A percentile compares a stretch with the other conserved stretches of the same genome.
Conservation (phyloP, 2,329 filamentous ascomycete species). For the Ascochyta clinopodiicola region DNA sequence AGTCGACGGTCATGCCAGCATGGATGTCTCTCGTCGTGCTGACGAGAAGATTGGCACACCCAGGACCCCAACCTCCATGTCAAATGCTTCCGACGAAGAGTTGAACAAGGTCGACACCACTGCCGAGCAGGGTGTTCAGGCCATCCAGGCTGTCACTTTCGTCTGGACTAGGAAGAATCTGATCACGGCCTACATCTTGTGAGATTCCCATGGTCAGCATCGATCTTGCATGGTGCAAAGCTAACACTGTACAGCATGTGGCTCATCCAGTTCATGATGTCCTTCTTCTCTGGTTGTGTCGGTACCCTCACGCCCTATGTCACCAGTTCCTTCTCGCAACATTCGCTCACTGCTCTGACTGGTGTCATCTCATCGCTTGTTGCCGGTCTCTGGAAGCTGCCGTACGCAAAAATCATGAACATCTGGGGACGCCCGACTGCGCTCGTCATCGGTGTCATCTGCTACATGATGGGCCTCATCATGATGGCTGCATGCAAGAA, state of each 20-base stretch:
- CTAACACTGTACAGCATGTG: conserved; percentile 37
- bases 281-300: conserved; percentile 52
- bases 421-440: conserved; percentile 52
- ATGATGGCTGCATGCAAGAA: conserved; percentile 71
- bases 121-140: conserved; percentile 39
- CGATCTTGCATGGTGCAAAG: not conserved
- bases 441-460: conserved; percentile 43
- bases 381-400: conserved; percentile 50
- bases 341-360: conserved; percentile 49
- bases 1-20: conserved; percentile 38
- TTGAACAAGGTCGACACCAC: conserved; percentile 41
- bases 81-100: conserved; percentile 35
- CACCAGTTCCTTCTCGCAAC: conserved; percentile 45
- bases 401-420: conserved; percentile 53
- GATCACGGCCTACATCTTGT: conserved; percentile 39
- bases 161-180: conserved; percentile 39
- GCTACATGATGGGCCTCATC: conserved; percentile 56
- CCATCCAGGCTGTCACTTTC: conserved; percentile 36
- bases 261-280: conserved; percentile 57
- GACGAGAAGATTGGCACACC: conserved; percentile 41
- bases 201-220: conserved; percentile 6
- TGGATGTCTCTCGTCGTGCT: conserved; percentile 24
- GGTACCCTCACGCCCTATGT: conserved; percentile 52
- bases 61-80: conserved; percentile 17
- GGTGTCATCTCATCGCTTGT: conserved; percentile 49